Base-by-base conservation (phyloP, 75 land plant genomes). In the Cryptomeria japonica region DNA sequence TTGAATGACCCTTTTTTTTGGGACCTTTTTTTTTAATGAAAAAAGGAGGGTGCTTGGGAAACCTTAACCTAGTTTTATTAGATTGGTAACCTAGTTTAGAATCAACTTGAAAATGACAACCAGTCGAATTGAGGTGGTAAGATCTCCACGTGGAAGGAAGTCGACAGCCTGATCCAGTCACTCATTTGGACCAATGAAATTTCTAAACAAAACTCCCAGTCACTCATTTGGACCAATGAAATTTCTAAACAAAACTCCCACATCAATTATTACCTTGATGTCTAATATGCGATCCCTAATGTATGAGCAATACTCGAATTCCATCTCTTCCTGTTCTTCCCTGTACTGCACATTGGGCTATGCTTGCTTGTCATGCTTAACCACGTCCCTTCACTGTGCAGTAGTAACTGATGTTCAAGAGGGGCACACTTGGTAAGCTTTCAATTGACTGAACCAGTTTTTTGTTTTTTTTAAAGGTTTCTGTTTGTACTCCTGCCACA, bases 111-210 rank as follows among this genome's bases (percentile, higher is more conserved):
- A 51, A 14, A 51, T 14, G 55, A 51, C 55, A 51, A 51, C 55
- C 14, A 13, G 16, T 51, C 16, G 16, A 22, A 0, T 3, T 72
- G 76, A 11, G 34, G 76, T 72, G 76, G 36, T 28, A 72, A 32
- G 12, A 72, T 72, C 31, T n/a, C 76, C 76, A 72, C 76, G 34
- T 72, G 76, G 34, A 72, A 72, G 76, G 76, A 72, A 25, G 36
- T 28, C 28, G 76, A 72, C 76, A 72, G 34, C 76, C 76, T 72
- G 34, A 72, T 72, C 76, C 76, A 72, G 76, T 72, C 76, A 72
- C 76, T 28, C 11, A 9, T 32, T 72, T 8, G 72, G 10, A 68
- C 72, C 72, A 68, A 68, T 68, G 10, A 68, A 68, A 25, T 68
- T 68, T 31, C 28, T 25, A 68, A 22, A n/a, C n/a, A n/a, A n/a